Evolutionary conservation across 108 stramenopile species (phyloP), one percentile per base, ranked within the genome.

Genomic region (Fistulifera pelliculosa): DNA sequence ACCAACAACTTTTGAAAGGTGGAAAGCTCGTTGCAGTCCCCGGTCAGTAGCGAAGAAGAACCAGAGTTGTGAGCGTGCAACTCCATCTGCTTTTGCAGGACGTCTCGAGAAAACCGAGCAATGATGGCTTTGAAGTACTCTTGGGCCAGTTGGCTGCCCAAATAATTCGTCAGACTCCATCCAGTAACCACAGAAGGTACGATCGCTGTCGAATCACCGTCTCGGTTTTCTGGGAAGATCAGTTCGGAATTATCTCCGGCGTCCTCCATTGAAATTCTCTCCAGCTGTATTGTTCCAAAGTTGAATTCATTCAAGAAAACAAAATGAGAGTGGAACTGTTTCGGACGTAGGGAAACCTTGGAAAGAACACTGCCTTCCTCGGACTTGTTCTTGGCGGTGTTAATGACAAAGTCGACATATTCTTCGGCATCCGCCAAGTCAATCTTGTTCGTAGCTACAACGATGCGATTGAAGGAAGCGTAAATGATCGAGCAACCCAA

Each of bases 251-350:
- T 70, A 18, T 55, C 63, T 15, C 75, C 79, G 4, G 79, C 73
- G 0, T 77, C 79, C 51, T 69, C 68, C 59, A 64, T 69, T 45
- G 78, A 74, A 15, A 57, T 60, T 41, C 77, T 67, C 42, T 87
- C 83, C 47, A 93, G 73, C 42, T 87, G 75, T 56, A 96, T 71
- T 42, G 86, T 94, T 24, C 94, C 95, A 64, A 72, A 98, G 57
- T 99, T 98, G 62, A 94, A 81, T 39, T 88, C 90, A 64, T 99
- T 95, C 39, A 96, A 60, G 53, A 93, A 98, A 18, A 99, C 27
- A 24, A 91, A 77, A 56, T 93, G 76, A 8, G 85, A 61, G 56
- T 82, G 94, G 39, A 74, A 87, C 49, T 73, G 81, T 40, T 61
- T 70, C 0, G 81, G 81, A 5, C 75, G 79, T 8, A 92, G 77